Percentiles rank a stretch among this genome's conserved stretches.
phyloP scores from a whole-genome alignment of 2,329 filamentous ascomycete genomes.

The Pyrenophora seminiperda region DNA sequence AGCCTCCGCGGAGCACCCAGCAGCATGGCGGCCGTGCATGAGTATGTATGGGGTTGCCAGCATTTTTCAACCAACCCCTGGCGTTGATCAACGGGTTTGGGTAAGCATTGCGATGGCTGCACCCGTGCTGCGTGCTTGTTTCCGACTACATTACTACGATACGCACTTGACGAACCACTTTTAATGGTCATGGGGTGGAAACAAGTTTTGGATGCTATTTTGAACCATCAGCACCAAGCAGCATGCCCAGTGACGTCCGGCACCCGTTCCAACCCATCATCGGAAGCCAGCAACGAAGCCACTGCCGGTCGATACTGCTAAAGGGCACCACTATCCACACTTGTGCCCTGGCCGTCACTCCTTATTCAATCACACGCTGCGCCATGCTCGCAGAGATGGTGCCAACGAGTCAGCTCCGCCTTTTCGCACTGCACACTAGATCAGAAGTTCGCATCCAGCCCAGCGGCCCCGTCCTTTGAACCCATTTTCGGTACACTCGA shows the following conservation, averaged over 20 bases:
- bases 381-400: constrained; percentile 11
- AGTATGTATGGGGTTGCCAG: constrained; percentile 14
- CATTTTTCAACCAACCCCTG: constrained; percentile 5
- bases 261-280: constrained; percentile 2
- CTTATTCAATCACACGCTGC: constrained; percentile 9
- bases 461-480: neutral
- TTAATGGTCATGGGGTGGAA: constrained; percentile 1
- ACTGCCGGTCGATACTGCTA: constrained; percentile 2
- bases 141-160: neutral
- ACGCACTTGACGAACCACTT: constrained; percentile 3
- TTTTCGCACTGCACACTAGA: neutral
- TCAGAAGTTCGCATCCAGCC: neutral
- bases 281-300: neutral
- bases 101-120: constrained; percentile 13
- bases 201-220: constrained; percentile 4
- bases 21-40: constrained; percentile 5
- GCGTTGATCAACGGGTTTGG: constrained; percentile 17
- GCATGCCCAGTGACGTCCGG: constrained; percentile 4
- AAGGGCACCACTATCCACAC: constrained; percentile 16
- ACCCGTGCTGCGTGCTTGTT: neutral
- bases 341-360: constrained; percentile 7
- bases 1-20: too few species aligned
- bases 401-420: constrained; percentile 12
- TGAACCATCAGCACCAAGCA: neutral
- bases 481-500: neutral